A percentile compares a stretch with the other conserved stretches of the same genome.
Evolutionary conservation across 805 yeast genomes (phyloP).

Genomic region (Spathaspora arborariae): DNA sequence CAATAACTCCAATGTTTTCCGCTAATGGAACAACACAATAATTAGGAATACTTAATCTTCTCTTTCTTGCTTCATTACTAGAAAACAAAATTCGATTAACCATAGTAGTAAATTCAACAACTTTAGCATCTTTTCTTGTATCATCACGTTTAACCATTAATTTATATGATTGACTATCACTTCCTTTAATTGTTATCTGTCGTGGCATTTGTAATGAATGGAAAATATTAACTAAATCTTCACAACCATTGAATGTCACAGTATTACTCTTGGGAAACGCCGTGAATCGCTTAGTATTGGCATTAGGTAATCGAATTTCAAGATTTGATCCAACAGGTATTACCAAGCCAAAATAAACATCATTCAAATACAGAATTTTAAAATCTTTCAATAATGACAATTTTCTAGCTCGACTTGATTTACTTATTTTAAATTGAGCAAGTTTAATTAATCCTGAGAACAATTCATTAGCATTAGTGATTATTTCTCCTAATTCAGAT

Average conservation of each 20-base stretch:
- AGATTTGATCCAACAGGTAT: slow-evolving; percentile 74
- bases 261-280: slow-evolving; percentile 45
- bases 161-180: slow-evolving; percentile 70
- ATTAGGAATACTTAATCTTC: slow-evolving; percentile 68
- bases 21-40: slow-evolving; percentile 87
- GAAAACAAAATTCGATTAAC: slow-evolving; percentile 68
- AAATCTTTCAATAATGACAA: slow-evolving; percentile 41
- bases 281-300: slow-evolving; percentile 32
- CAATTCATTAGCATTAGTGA: slow-evolving; percentile 28
- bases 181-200: slow-evolving; percentile 69
- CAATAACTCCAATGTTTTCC: slow-evolving; percentile 86
- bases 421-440: slow-evolving; percentile 37
- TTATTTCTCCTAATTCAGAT: neutral
- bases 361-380: slow-evolving; percentile 25
- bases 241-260: slow-evolving; percentile 57
- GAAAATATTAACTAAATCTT: slow-evolving; percentile 65
- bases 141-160: slow-evolving; percentile 88
- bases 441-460: slow-evolving; percentile 42
- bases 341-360: slow-evolving; percentile 46
- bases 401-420: slow-evolving; percentile 27
- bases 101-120: slow-evolving; percentile 85
- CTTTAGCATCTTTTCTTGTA: slow-evolving; percentile 89
- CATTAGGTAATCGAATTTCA: slow-evolving; percentile 58
- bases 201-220: slow-evolving; percentile 86
- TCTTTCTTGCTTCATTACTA: slow-evolving; percentile 67